Evolutionary conservation across 2,329 filamentous ascomycete species (phyloP), one percentile per base, ranked within the genome.

Genomic region (Curvularia sp.): DNA sequence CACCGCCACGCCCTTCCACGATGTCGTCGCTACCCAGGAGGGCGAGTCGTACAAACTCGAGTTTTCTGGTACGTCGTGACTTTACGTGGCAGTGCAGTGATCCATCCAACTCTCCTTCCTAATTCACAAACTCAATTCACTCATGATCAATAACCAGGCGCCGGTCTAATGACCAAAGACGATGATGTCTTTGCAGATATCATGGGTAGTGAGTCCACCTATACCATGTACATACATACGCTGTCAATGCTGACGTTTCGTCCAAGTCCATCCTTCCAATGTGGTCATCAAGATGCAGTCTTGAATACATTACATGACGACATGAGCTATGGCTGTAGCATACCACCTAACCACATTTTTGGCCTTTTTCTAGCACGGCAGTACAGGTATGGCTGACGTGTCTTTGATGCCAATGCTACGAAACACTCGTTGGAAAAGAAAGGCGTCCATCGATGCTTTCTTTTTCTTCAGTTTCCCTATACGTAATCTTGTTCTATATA

Each of bases 11-110:
- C 55, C 39, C 6, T 55, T 65, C 4, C 53, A 62, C n/a, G 59
- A 63, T 35, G 67, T 69, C n/a, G 62, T 54, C 35, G 65, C 64
- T 24, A 53, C 55, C 13, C 47, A 63, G 44, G 55, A 68, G 4
- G 66, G 60, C 33, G 57, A 56, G 3, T 44, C 53, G 6, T 69
- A 66, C 47, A 43, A 57, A 24, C 41, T 69, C 42, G 57, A 54
- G 22, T 69, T 69, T 33, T 28, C 58, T 15, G 60, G 66, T 69
- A 65, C 38, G 65, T 57, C 24, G n/a, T 43, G 30, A 13, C 53
- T 15, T 49, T 35, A 12, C 56, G 28, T 42, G 28, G 42, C 30
- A 20, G 22, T 35, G 22, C 22, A 15, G 3, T 10, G 18, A 1
- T 48, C 13, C 1, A 12, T 13, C 5, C 39, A 6, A 20, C 15